Evolutionary conservation across 2,329 filamentous ascomycete genomes (phyloP), one percentile per base, ranked within the genome.

Genomic region (Clonostachys solani): DNA sequence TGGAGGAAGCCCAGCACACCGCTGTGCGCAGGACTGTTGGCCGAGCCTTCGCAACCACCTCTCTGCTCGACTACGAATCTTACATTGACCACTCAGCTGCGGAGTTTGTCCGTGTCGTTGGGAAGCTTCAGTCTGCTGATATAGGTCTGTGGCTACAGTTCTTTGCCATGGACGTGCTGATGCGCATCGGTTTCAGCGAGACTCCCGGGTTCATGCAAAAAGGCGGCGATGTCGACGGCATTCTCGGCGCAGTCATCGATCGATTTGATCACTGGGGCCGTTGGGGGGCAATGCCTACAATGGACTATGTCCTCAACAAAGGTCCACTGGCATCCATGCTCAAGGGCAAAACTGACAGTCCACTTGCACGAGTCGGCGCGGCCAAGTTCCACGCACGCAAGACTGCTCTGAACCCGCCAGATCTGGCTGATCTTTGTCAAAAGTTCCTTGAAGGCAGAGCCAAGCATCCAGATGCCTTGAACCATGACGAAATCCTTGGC

Each of bases 111-210:
- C 15, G 17, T 18, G 36, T 18, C 36, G 15, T 38, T n/a, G 36
- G 15, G 7, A 38, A 38, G 34, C 33, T 29, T 17, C 13, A 13
- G 10, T 34, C 37, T n/a, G 42, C 42, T 18, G 46, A 47, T 33
- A 44, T 47, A n/a, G 46, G 46, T 2, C 7, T 23, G 23, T 47
- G 46, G 46, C 42, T 47, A 3, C 46, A 47, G 42, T 47, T 37
- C 46, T 47, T 47, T 34, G 46, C 46, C 16, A 47, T 47, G 46
- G 46, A 47, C 6, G 44, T 44, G 41, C 18, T 47, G 6, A 47
- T 47, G 34, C 46, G 46, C 23, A 47, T 47, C 37, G 42, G 41
- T 3, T 47, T 47, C 19, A 47, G 41, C 17, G 46, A 44, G 33
- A 37, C 46, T 0, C 40, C 44, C 9, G 46, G 46, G 6, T 29